Conservation (phyloP, 768 basidiomycete genomes). For the Vararia minispora region DNA sequence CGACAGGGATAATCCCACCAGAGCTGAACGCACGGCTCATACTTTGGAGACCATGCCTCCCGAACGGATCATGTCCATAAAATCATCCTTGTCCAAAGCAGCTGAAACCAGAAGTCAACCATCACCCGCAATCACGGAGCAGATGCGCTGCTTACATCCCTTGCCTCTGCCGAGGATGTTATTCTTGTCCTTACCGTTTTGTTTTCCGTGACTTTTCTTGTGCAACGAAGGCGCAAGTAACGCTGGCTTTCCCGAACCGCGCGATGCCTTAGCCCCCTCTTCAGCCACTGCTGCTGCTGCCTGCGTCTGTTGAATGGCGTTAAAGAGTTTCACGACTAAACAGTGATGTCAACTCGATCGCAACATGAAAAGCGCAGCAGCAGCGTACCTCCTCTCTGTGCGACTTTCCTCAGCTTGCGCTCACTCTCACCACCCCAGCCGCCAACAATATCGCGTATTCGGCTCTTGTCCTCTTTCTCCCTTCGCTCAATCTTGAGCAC, state of each 20-base stretch:
- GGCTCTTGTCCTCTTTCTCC: constrained; percentile 60
- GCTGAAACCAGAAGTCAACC: constrained; percentile 24
- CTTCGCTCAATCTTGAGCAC: constrained; percentile 61
- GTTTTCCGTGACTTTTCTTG: constrained; percentile 31
- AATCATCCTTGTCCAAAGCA: constrained; percentile 56
- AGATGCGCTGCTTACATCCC: constrained; percentile 35
- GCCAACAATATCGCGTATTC: constrained; percentile 62
- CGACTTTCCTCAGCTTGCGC: constrained; percentile 69
- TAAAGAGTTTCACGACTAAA: constrained; percentile 77
- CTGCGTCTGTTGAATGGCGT: constrained; percentile 77
- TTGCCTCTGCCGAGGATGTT: constrained; percentile 43
- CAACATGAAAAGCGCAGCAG: constrained; percentile 1
- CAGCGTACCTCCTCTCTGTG: constrained; percentile 75
- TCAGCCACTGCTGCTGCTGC: constrained; percentile 37
- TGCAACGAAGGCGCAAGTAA: constrained; percentile 53
- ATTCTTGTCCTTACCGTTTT: constrained; percentile 43
- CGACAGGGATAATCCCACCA: background rate
- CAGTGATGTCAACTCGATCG: background rate
- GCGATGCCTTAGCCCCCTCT: constrained; percentile 46
- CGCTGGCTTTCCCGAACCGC: constrained; percentile 66
- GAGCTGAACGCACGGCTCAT: constrained; percentile 18
- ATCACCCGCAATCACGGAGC: constrained; percentile 1
- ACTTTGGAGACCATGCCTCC: constrained; percentile 70
- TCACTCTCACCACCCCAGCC: constrained; percentile 86
- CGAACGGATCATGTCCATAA: constrained; percentile 75